Percentiles rank a stretch among this genome's conserved stretches.
Conservation (phyloP, 2,329 filamentous ascomycete genomes). For the Zasmidium cellare region DNA sequence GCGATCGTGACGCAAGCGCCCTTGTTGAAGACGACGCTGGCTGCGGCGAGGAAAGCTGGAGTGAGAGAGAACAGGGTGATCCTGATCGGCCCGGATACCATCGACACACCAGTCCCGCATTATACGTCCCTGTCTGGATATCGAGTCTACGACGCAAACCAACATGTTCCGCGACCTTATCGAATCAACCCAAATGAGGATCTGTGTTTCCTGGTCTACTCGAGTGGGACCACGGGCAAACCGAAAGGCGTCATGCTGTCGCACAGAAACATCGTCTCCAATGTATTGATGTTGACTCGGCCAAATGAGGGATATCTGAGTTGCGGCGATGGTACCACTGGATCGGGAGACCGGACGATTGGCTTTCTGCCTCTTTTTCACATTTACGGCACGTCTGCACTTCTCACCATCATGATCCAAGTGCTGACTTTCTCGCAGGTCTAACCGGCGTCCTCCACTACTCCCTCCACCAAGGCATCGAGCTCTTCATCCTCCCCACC, state of each 20-base stretch:
- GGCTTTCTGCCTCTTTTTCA: constrained; percentile 88
- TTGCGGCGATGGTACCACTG: constrained; percentile 48
- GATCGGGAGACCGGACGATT: constrained; percentile 66
- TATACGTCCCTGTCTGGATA: neutral
- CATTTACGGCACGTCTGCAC: constrained; percentile 79
- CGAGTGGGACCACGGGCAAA: constrained; percentile 82
- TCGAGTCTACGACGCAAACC: neutral
- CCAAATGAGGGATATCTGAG: constrained; percentile 41
- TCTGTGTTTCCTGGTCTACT: constrained; percentile 82
- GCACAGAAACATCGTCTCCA: constrained; percentile 79
- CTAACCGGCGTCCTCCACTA: constrained; percentile 72
- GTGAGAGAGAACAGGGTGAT: constrained; percentile 71
- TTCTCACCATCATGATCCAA: constrained; percentile 62
- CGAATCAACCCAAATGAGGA: constrained; percentile 62
- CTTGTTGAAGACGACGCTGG: constrained; percentile 62
- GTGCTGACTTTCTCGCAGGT: constrained; percentile 67
- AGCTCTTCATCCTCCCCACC: constrained; percentile 70
- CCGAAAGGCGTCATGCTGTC: constrained; percentile 89
- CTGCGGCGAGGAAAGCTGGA: constrained; percentile 69
- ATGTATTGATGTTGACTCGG: constrained; percentile 49
- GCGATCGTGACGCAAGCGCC: constrained; percentile 71
- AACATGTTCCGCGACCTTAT: neutral
- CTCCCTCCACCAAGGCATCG: constrained; percentile 64
- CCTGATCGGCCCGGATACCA: constrained; percentile 58
- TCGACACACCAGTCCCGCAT: neutral